phyloP scores from a whole-genome alignment of 352 stramenopile genomes.

The Pythium insidiosum region DNA sequence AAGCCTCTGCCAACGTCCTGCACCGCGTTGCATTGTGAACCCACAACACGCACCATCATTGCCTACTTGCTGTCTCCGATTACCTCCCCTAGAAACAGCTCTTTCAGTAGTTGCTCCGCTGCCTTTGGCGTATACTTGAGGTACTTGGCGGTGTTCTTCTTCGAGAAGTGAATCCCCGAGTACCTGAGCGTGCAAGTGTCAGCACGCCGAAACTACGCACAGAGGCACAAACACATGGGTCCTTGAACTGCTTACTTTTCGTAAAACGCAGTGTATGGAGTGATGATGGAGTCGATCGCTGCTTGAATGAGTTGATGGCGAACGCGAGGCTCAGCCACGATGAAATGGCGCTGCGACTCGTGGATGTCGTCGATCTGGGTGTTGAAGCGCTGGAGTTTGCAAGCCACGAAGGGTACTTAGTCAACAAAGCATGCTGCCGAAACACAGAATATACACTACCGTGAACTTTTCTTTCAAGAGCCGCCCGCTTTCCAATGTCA shows the following conservation, averaged over 20 bases:
- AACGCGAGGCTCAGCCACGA: slow-evolving; percentile 81
- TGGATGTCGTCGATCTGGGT: slow-evolving; percentile 58
- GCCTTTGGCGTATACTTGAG: slow-evolving; percentile 85
- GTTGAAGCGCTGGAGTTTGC: slow-evolving; percentile 62
- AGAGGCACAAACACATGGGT: too few species aligned
- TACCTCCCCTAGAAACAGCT: slow-evolving; percentile 69
- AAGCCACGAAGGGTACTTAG: too few species aligned
- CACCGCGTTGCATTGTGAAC: slow-evolving; percentile 33
- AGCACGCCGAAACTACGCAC: too few species aligned
- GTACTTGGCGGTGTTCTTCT: slow-evolving; percentile 86
- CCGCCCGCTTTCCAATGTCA: slow-evolving; percentile 87
- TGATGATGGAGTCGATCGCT: slow-evolving; percentile 78
- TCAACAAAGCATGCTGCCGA: too few species aligned
- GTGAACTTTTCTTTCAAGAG: slow-evolving; percentile 91
- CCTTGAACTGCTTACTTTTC: slow-evolving; percentile 53
- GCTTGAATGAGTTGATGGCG: slow-evolving; percentile 81
- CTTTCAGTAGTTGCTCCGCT: slow-evolving; percentile 69
- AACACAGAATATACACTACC: slow-evolving; percentile 11
- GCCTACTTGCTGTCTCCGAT: slow-evolving; percentile 11
- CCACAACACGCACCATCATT: background rate
- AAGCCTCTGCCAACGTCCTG: slow-evolving; percentile 68
- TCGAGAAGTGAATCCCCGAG: slow-evolving; percentile 88
- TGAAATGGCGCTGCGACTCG: slow-evolving; percentile 62
- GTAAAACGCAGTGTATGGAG: slow-evolving; percentile 88
- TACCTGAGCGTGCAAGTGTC: too few species aligned